Percentiles rank a stretch among this genome's conserved stretches.
These are phyloP conservation scores for Cymbopogon flexuosus DNA, from an alignment of 202 grass and related monocot genomes.

Conservation along the genomic window DNA sequence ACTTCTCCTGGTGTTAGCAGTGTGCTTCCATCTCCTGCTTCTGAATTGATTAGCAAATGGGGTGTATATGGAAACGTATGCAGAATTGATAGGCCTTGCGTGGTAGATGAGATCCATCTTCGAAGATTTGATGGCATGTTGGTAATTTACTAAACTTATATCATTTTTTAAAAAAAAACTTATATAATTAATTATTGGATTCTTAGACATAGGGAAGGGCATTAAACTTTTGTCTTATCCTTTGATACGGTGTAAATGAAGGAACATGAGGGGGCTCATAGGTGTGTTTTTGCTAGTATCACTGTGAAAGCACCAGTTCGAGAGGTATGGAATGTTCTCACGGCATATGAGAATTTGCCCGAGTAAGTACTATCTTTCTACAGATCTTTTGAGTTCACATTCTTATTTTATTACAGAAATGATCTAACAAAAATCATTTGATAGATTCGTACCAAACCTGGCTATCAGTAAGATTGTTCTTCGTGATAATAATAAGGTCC, in stretches of 20 bases:
- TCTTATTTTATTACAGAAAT: constrained; percentile 23
- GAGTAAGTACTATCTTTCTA: constrained; percentile 60
- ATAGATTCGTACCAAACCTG: constrained; percentile 93
- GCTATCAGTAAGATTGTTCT: constrained; percentile 85
- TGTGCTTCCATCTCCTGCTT: constrained; percentile 37
- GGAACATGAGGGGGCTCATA: constrained; percentile 89
- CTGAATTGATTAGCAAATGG: constrained; percentile 63
- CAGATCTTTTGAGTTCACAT: constrained; percentile 20
- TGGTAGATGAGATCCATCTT: constrained; percentile 96
- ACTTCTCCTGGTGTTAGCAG: constrained; percentile 27
- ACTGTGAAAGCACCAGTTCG: constrained; percentile 86
- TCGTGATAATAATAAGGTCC: constrained; percentile 95
- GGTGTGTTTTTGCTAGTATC: constrained; percentile 93
- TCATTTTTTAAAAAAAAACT: background rate
- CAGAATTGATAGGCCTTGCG: constrained; percentile 71
- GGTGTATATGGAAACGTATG: constrained; percentile 89
- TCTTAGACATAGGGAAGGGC: constrained; percentile 9
- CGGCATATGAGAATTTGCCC: constrained; percentile 78
- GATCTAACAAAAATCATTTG: constrained; percentile 38
- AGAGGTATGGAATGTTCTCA: constrained; percentile 96
- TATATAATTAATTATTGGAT: constrained; percentile 21
- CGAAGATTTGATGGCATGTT: constrained; percentile 83
- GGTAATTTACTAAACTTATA: constrained; percentile 54
- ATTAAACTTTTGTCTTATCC: constrained; percentile 36
- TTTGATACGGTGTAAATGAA: constrained; percentile 45